Base-by-base conservation (phyloP, 2,329 filamentous ascomycete genomes). In the Cladophialophora carrionii region DNA sequence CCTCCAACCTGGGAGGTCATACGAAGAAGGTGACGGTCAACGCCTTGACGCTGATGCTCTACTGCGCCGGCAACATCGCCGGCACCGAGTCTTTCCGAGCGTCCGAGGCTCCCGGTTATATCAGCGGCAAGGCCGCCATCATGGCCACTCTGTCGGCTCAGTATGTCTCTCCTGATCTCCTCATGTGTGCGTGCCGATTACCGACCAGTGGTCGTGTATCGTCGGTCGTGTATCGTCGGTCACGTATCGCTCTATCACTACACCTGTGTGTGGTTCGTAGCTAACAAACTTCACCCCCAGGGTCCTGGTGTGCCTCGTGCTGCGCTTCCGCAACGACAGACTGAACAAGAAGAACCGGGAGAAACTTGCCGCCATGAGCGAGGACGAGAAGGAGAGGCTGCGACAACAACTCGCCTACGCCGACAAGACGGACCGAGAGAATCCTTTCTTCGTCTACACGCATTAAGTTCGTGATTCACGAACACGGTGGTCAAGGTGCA, bases 1-100 rank as follows among this genome's bases (percentile, higher is more conserved):
- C 80, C 29, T 77, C 74, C 17, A 83, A 83, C 63, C 74, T 80
- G 2, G 79, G 78, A 9, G 80, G 81, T 0, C 80, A 83, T 63
- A 81, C 80, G 1, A 83, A 83, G 73, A 83, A 83, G 65, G 48
- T 51, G 20, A 51, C 48, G 2, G 56, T 58, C 56, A 60, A 60
- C 22, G 81, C 80, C 0, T 66, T 83, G 22, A 73, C 79, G 9
- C 73, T 82, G 7, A 75, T 81, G 54, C 72, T 76, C 2, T 81
- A 79, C 70, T 77, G 76, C 43, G 69, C 78, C 10, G 79, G 78
- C 2, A 81, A 80, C 65, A 79, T 81, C 52, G 68, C 81, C 4
- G 79, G 78, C 1, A 78, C 80, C 17, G 74, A 79, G 66, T 79
- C 78, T 0, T 81, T 81, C 69, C 76, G 76, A 59, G 73, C 73